A percentile compares a stretch with the other conserved stretches of the same genome.
These are phyloP conservation scores for Diaporthe sp. DNA, from an alignment of 2,329 filamentous ascomycete species.

Conservation along the genomic window DNA sequence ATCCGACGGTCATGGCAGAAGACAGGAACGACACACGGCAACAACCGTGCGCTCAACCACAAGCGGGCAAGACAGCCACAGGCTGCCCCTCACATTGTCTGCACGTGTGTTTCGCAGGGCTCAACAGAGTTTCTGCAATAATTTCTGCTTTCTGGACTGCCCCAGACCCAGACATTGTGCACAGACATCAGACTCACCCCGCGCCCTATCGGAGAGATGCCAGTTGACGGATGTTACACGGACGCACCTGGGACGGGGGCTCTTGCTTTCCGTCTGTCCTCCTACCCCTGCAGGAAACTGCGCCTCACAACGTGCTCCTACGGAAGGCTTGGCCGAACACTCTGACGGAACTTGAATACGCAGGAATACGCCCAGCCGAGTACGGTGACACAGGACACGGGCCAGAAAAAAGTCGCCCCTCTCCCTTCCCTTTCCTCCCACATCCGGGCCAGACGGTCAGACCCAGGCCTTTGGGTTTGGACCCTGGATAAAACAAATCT, in stretches of 20 bases:
- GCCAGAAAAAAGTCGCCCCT: constrained; percentile 18
- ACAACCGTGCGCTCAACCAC: not conserved
- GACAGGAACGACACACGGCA: not conserved
- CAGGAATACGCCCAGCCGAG: not conserved
- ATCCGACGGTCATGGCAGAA: not conserved
- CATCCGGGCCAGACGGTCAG: constrained; percentile 1
- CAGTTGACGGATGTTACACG: not conserved
- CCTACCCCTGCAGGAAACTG: constrained; percentile 27
- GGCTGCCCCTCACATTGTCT: not conserved
- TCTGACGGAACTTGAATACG: constrained; percentile 16
- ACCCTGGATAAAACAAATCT: constrained; percentile 26
- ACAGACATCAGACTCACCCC: not conserved
- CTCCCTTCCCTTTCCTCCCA: not conserved
- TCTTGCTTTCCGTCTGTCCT: not conserved
- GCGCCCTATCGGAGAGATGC: constrained; percentile 11
- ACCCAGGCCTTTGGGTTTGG: constrained; percentile 27
- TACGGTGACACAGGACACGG: constrained; percentile 24
- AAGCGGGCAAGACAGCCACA: not conserved
- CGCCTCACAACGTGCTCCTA: constrained; percentile 24
- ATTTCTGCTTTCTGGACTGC: not conserved
- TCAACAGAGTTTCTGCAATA: not conserved
- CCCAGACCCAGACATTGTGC: not conserved
- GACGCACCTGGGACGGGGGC: not conserved
- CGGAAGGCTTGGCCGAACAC: constrained; percentile 9
- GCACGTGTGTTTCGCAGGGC: not conserved